Evolutionary conservation across 1,139 yeast genomes (phyloP).

Genomic region (Suhomyces guaymorum): DNA sequence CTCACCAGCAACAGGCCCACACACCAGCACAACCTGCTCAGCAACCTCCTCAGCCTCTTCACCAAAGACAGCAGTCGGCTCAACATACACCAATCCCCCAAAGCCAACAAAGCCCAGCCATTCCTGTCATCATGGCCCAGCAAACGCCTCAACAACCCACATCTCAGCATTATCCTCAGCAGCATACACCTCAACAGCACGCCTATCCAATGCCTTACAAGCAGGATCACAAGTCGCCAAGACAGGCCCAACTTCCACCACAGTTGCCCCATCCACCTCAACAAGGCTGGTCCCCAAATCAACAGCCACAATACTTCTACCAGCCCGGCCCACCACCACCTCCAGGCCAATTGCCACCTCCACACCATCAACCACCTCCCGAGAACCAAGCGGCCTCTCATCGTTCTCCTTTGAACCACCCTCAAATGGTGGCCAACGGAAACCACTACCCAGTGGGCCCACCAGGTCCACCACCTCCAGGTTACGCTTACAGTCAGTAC

Average conservation of each 20-base stretch:
- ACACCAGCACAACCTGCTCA: slow-evolving; percentile 6
- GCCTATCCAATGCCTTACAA: slow-evolving; percentile 23
- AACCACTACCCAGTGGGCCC: slow-evolving; percentile 24
- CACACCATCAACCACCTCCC: slow-evolving; percentile 13
- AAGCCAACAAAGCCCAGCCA: slow-evolving; percentile 17
- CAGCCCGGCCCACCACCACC: slow-evolving; percentile 22
- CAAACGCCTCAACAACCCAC: slow-evolving; percentile 17
- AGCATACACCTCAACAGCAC: slow-evolving; percentile 16
- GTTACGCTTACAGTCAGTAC: slow-evolving; percentile 38
- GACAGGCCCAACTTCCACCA: slow-evolving; percentile 20
- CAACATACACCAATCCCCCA: slow-evolving; percentile 13
- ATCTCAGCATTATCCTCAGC: slow-evolving; percentile 16
- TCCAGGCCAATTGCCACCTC: slow-evolving; percentile 17
- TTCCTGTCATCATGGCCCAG: slow-evolving; percentile 15
- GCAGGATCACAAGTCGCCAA: slow-evolving; percentile 24
- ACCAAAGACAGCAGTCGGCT: slow-evolving; percentile 13
- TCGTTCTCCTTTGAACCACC: slow-evolving; percentile 27
- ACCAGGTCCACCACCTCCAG: slow-evolving; percentile 32
- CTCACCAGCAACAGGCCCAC: slow-evolving; percentile 10
- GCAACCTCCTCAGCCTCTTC: slow-evolving; percentile 12
- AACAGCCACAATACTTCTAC: slow-evolving; percentile 27
- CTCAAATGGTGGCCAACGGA: slow-evolving; percentile 26
- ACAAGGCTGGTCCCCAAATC: slow-evolving; percentile 28
- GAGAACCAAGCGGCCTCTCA: slow-evolving; percentile 12
- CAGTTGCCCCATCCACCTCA: slow-evolving; percentile 28